Conservation (phyloP, 2,329 filamentous ascomycete genomes). For the Neofusicoccum laricinum region DNA sequence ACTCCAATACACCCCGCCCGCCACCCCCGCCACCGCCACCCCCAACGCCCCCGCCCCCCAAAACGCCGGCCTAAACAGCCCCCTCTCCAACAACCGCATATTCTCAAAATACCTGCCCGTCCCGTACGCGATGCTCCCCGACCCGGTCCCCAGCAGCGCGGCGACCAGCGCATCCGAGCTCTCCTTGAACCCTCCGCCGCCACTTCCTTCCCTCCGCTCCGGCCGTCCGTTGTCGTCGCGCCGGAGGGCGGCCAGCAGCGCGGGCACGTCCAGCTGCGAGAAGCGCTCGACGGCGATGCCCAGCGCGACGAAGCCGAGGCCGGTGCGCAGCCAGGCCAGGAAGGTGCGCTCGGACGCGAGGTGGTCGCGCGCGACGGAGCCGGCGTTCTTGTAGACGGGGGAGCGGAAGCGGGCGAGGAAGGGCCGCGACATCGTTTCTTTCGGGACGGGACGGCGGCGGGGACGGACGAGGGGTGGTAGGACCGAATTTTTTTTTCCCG, state of each 20-base stretch:
- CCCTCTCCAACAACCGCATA: conserved; percentile 42
- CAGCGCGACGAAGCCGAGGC: conserved; percentile 52
- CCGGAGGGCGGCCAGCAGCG: conserved; percentile 23
- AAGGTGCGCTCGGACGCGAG: conserved; percentile 55
- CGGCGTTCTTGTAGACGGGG: conserved; percentile 42
- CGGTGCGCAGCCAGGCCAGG: conserved; percentile 52
- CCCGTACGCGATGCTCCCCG: conserved; percentile 47
- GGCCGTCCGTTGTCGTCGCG: conserved; percentile 28
- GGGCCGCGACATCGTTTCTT: conserved; percentile 16
- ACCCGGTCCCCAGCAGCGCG: conserved; percentile 45
- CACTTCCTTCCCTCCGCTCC: conserved; percentile 15
- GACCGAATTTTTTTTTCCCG: too few relatives aligned
- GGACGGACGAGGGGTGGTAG: too few relatives aligned
- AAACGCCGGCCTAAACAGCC: conserved; percentile 38
- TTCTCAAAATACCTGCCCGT: conserved; percentile 48
- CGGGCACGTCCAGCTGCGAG: conserved; percentile 43
- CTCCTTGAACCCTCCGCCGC: neutral
- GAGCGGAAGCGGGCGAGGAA: conserved; percentile 17
- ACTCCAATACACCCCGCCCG: conserved; percentile 19
- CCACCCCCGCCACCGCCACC: conserved; percentile 26
- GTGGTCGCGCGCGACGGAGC: conserved; percentile 51
- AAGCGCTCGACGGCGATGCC: conserved; percentile 45
- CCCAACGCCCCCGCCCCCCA: conserved; percentile 29
- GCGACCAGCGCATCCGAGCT: conserved; percentile 26
- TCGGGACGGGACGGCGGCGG: too few relatives aligned